These are phyloP conservation scores for Paramecium pentaurelia DNA, from an alignment of 73 alveolate genomes.

Conservation along the genomic window DNA sequence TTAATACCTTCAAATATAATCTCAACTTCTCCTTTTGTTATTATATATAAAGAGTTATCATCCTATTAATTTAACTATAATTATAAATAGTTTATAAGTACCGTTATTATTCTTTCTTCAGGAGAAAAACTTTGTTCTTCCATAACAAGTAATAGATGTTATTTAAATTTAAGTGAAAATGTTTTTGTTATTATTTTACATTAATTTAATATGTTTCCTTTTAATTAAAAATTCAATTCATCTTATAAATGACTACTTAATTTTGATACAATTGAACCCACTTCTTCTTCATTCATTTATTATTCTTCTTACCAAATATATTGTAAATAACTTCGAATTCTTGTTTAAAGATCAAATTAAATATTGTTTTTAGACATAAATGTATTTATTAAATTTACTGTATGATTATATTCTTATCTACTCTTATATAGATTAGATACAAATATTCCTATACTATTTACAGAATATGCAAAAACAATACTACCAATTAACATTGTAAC, in stretches of 20 bases:
- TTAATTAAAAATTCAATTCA: conserved; percentile 65
- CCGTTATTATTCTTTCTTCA: conserved; percentile 67
- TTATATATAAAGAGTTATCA: conserved; percentile 71
- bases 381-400: conserved; percentile 71
- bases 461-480: conserved; percentile 83
- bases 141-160: conserved; percentile 61
- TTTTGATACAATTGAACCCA: conserved; percentile 66
- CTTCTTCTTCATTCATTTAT: conserved; percentile 72
- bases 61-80: conserved; percentile 63
- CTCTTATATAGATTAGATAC: conserved; percentile 66
- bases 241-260: conserved; percentile 71
- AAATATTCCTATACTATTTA: conserved; percentile 79
- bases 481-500: conserved; percentile 80
- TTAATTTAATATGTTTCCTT: conserved; percentile 69
- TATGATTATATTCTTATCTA: conserved; percentile 71
- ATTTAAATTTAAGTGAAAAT: conserved; percentile 62
- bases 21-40: conserved; percentile 75
- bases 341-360: conserved; percentile 69
- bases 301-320: conserved; percentile 75
- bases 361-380: conserved; percentile 71
- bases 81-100: background rate
- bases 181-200: conserved; percentile 67
- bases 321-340: conserved; percentile 74
- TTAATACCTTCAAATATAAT: conserved; percentile 66
- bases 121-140: conserved; percentile 72